A percentile compares a stretch with the other conserved stretches of the same genome.
phyloP scores from a whole-genome alignment of 176 grass and related monocot genomes.

The Cenchrus americanus region DNA sequence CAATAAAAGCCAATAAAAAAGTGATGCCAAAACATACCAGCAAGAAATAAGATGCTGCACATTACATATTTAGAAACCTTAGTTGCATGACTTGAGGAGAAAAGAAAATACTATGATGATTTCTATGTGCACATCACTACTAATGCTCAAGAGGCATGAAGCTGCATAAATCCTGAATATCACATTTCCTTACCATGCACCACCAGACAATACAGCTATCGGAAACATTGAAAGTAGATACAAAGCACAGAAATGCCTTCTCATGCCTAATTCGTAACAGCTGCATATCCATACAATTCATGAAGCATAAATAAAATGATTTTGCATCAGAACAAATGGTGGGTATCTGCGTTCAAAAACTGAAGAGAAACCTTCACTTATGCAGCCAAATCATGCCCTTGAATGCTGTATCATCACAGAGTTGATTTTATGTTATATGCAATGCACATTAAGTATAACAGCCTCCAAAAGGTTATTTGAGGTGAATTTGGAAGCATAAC shows the following conservation, averaged over 20 bases:
- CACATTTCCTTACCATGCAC: not conserved
- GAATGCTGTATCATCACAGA: not conserved
- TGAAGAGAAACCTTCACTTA: not conserved
- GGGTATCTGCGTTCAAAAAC: not conserved
- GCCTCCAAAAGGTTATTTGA: not conserved
- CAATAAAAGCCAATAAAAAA: conserved; percentile 42
- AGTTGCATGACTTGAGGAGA: not conserved
- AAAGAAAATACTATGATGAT: conserved; percentile 15
- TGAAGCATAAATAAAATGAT: not conserved
- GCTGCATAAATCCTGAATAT: not conserved
- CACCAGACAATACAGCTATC: not conserved
- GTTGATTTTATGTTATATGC: conserved; percentile 16
- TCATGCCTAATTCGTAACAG: not conserved
- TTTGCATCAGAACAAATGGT: not conserved
- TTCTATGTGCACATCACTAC: not conserved
- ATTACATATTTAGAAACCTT: conserved; percentile 20
- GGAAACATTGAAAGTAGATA: conserved; percentile 1
- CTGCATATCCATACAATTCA: not conserved
- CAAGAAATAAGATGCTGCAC: conserved; percentile 1
- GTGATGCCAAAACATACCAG: not conserved
- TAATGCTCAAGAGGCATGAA: not conserved
- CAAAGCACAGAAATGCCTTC: not conserved
- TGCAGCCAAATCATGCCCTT: not conserved
- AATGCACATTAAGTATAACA: not conserved
- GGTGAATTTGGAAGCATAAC: not conserved